Base-by-base conservation (phyloP, 306 rosid genomes). In the Gleditsia sinensis region DNA sequence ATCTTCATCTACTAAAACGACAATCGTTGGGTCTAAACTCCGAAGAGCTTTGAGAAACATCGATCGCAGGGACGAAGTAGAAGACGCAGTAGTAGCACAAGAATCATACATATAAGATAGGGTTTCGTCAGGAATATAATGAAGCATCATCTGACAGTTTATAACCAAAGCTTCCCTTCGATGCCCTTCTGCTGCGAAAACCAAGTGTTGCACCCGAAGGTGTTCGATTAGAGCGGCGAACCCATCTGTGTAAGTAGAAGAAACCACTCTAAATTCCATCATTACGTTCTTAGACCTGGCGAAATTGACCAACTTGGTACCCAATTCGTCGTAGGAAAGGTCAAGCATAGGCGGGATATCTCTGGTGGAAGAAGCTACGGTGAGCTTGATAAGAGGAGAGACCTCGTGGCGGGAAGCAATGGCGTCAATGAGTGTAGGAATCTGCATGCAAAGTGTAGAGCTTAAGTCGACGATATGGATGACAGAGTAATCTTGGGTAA, bases 141-240 rank as follows among this genome's bases (percentile, higher is more conserved):
- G 99, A 68, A 94, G 97, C 93, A 86, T 84, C 99, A 94, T 92
- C 75, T 94, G 99, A 43, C 97, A 92, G 70, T 94, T 94, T 2
- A 94, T 75, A 11, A 94, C 82, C 30, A 94, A 40, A 4, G 98
- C 97, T 33, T 88, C 96, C 0, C 7, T 54, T 8, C 54, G 33
- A 23, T 54, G 69, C n/a, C 72, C 70, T 36, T 67, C 78, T 5
- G 90, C 83, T 0, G 67, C 49, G 23, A 85, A 86, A 32, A 87
- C 79, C 34, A 88, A 80, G 37, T 87, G 81, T 72, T 93, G 96
- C 73, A 90, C 74, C 1, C 91, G 75, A 6, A 94, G 78, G 10
- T 94, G 89, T 72, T 94, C 88, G 32, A 94, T 83, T 40, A 94
- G 77, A 61, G 61, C 43, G 0, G 93, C 80, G 8, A 87, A 94